A percentile compares a stretch with the other conserved stretches of the same genome.
These are phyloP conservation scores for Euphorbia schlechtendalii DNA, from an alignment of 441 rosid species.

Conservation along the genomic window DNA sequence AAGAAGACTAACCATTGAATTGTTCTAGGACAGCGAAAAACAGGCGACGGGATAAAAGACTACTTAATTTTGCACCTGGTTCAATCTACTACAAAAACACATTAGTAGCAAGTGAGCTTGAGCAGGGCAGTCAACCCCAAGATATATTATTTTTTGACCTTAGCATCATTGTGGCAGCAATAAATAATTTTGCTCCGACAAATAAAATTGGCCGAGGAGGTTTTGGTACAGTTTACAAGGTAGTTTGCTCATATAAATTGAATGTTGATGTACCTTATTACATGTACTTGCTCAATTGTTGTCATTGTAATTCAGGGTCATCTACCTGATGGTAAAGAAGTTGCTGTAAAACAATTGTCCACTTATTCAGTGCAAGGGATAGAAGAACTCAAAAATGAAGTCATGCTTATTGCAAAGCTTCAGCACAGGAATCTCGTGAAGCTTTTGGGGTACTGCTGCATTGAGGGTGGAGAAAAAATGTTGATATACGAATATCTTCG, in stretches of 20 bases:
- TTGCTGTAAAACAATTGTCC: conserved; percentile 4
- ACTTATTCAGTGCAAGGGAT: conserved; percentile 6
- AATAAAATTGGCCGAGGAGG: conserved; percentile 27
- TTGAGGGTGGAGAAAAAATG: neutral
- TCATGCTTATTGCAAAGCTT: conserved; percentile 7
- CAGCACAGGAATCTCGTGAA: conserved; percentile 15
- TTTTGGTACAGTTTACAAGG: conserved; percentile 26
- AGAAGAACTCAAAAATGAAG: conserved; percentile 10
- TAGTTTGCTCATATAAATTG: neutral
- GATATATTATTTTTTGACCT: conserved; percentile 13
- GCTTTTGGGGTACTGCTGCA: conserved; percentile 7
- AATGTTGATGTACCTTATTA: no score
- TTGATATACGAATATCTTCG: conserved; percentile 4
- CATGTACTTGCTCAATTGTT: no score
- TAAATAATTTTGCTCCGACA: conserved; percentile 18
- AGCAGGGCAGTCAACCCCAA: conserved; percentile 1
- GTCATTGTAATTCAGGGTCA: neutral
- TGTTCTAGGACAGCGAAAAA: neutral
- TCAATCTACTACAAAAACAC: neutral
- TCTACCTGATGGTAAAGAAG: neutral
- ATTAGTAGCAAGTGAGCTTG: neutral
- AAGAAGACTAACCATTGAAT: neutral
- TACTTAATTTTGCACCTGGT: neutral
- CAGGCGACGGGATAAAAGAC: neutral
- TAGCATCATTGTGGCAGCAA: conserved; percentile 17